These are phyloP conservation scores for Climacium dendroides DNA, from an alignment of 225 moss, liverwort and hornwort species.

Conservation along the genomic window DNA sequence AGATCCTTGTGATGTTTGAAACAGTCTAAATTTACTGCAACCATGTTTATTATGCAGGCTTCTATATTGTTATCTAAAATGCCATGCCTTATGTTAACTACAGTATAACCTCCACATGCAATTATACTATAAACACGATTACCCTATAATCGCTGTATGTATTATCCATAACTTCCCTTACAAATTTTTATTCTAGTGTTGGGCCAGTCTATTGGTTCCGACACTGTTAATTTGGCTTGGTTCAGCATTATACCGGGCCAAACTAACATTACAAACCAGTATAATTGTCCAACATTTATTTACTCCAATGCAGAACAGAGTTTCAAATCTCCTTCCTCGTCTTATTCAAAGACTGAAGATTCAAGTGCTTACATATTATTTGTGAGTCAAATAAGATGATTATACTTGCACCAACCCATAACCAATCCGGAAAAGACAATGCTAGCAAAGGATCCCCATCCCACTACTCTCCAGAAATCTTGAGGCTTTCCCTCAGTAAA, in stretches of 20 bases:
- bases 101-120: neutral
- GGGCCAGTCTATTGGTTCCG: too few relatives aligned
- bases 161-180: neutral
- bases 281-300: neutral
- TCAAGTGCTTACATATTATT: neutral
- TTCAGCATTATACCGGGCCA: neutral
- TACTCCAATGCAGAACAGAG: neutral
- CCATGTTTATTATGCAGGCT: neutral
- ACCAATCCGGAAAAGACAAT: neutral
- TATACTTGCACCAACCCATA: conserved; percentile 25
- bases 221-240: neutral
- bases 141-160: neutral
- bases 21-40: neutral
- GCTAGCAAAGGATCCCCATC: neutral
- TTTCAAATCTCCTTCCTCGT: neutral
- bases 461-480: conserved; percentile 20
- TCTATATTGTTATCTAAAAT: neutral
- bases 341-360: neutral
- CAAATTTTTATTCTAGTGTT: neutral
- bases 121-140: neutral
- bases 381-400: neutral
- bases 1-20: neutral
- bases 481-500: conserved; percentile 9
- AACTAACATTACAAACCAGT: neutral
- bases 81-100: too few relatives aligned